phyloP scores from a whole-genome alignment of 257 asterid genomes.

The Solanum habrochaites region DNA sequence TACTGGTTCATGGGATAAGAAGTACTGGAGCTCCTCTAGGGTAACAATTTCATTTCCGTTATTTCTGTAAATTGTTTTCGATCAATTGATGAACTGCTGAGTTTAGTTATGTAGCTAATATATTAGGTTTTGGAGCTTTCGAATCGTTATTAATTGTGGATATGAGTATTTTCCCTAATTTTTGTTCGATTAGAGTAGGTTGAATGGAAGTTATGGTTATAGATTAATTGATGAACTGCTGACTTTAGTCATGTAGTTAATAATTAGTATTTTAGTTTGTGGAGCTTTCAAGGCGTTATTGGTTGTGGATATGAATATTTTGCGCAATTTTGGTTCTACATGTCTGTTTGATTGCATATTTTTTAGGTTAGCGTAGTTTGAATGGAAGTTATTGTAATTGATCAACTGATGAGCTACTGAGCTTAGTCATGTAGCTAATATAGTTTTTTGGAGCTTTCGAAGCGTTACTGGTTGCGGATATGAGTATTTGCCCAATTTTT shows the following conservation, averaged over 20 bases:
- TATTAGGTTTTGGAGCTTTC: background rate
- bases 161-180: background rate
- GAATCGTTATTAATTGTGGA: background rate
- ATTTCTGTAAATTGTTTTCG: background rate
- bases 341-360: background rate
- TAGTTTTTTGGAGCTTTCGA: background rate
- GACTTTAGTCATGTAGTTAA: background rate
- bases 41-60: constrained; percentile 25
- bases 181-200: background rate
- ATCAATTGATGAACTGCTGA: background rate
- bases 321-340: background rate
- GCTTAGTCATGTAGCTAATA: background rate
- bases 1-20: constrained; percentile 81
- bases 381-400: background rate
- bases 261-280: no score
- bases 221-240: background rate
- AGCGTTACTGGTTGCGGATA: background rate
- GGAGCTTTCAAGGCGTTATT: background rate
- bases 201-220: background rate
- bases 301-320: background rate
- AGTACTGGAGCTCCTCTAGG: constrained; percentile 99
- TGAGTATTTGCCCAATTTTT: background rate
- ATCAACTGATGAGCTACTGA: background rate
- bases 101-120: background rate
- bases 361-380: background rate